A percentile compares a stretch with the other conserved stretches of the same genome.
phyloP scores from a whole-genome alignment of 1,284 basidiomycete genomes.

The Leccinum griseonigrum region DNA sequence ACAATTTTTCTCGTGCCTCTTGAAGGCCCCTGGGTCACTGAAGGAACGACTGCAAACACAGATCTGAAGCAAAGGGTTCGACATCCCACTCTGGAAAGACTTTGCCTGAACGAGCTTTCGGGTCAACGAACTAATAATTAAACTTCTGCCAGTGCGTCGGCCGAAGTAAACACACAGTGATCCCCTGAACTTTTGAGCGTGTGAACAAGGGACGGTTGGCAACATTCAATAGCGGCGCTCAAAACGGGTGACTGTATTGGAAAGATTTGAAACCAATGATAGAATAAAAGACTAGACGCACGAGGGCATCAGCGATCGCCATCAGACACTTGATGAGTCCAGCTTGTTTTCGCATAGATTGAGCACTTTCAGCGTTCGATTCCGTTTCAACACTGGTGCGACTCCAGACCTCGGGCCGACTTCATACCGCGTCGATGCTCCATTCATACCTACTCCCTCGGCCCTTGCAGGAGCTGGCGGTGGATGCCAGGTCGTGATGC shows the following conservation, averaged over 20 bases:
- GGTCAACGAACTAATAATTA: too few relatives aligned
- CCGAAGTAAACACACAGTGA: too few relatives aligned
- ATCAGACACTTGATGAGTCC: constrained; percentile 75
- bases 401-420: too few relatives aligned
- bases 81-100: not conserved
- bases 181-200: too few relatives aligned
- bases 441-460: constrained; percentile 6
- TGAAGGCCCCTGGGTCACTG: not conserved
- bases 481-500: constrained; percentile 28
- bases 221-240: too few relatives aligned
- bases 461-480: constrained; percentile 12
- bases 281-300: constrained; percentile 36
- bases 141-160: too few relatives aligned
- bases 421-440: too few relatives aligned
- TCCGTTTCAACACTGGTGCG: constrained; percentile 73
- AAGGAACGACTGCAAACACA: not conserved
- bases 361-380: constrained; percentile 90
- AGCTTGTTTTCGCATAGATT: constrained; percentile 95
- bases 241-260: too few relatives aligned
- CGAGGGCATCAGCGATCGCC: constrained; percentile 85
- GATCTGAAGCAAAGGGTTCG: not conserved
- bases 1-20: not conserved
- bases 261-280: too few relatives aligned
- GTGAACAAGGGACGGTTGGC: too few relatives aligned
- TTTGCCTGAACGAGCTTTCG: too few relatives aligned